phyloP scores from a whole-genome alignment of 257 asterid genomes.

The Ocimum tenuiflorum region DNA sequence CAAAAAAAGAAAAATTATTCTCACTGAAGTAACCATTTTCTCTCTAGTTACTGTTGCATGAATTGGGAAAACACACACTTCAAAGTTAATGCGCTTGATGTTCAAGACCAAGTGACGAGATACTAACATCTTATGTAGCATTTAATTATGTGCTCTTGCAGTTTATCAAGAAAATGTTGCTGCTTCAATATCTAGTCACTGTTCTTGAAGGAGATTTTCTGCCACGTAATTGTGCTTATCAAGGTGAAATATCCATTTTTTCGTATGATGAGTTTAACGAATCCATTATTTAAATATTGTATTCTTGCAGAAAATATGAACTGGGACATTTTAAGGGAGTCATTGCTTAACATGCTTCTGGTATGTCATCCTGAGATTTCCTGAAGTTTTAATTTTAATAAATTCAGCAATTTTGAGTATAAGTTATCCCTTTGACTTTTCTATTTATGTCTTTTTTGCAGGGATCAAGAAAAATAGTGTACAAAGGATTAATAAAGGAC shows the following conservation, averaged over 20 bases:
- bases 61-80: background rate
- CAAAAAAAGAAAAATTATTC: background rate
- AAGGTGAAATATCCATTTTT: conserved; percentile 36
- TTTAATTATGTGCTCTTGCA: conserved; percentile 31
- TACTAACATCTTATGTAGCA: background rate
- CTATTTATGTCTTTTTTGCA: conserved; percentile 28
- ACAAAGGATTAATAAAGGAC: conserved; percentile 60
- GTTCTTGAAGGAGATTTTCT: conserved; percentile 64
- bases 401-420: background rate
- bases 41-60: background rate
- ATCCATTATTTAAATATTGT: background rate
- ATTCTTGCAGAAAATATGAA: conserved; percentile 56
- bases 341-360: conserved; percentile 66
- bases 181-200: conserved; percentile 71
- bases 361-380: conserved; percentile 34
- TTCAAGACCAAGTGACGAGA: background rate
- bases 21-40: background rate
- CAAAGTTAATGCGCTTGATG: background rate
- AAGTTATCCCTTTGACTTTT: conserved; percentile 15
- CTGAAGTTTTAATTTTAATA: background rate
- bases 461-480: conserved; percentile 74
- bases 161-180: conserved; percentile 63
- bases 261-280: background rate
- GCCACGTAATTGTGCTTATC: conserved; percentile 53
- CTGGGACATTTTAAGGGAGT: conserved; percentile 70